Base-by-base conservation (phyloP, 2,329 filamentous ascomycete genomes). In the Fusarium compactum region DNA sequence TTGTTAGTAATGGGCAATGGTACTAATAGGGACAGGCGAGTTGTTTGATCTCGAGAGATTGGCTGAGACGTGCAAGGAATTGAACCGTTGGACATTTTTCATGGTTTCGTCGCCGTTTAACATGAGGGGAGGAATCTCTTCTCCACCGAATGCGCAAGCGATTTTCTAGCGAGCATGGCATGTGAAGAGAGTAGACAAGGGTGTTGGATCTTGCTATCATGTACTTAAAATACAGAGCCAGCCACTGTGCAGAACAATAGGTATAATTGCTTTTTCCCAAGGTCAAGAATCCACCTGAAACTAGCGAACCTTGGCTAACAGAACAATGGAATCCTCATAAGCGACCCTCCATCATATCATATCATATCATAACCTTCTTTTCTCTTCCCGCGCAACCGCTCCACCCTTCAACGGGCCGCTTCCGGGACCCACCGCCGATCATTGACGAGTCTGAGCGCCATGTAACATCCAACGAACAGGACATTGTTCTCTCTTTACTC, bases 51-150 rank as follows among this genome's bases (percentile, higher is more conserved):
- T 80, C 25, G 78, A 80, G 56, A 72, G 60, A 24, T 63, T 80
- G 47, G 76, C 76, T 15, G 75, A 85, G 80, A 85, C 79, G 3
- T 90, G 89, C 77, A 87, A 87, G 64, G 81, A 85, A 64, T 80
- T 82, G 8, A 81, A 79, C 15, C 58, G 83, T 16, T 86, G 83
- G 80, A 79, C 77, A 0, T 87, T 87, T 63, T 87, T 87, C 64
- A 74, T 87, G 22, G 80, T 81, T 2, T 85, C 82, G 22, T 77
- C 82, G 50, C 84, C 84, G 3, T 74, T 86, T 38, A 85, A 86
- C 22, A 70, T 70, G 67, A 41, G 38, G 0, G 67, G 67, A 6
- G 67, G 67, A 0, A 59, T 70, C 2, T 70, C 67, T 2, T 67
- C 67, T 2, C 67, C 67, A 4, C 67, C 67, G 3, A 70, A 70